Conservation (phyloP, 2,329 filamentous ascomycete species). For the Fulvia fulva region DNA sequence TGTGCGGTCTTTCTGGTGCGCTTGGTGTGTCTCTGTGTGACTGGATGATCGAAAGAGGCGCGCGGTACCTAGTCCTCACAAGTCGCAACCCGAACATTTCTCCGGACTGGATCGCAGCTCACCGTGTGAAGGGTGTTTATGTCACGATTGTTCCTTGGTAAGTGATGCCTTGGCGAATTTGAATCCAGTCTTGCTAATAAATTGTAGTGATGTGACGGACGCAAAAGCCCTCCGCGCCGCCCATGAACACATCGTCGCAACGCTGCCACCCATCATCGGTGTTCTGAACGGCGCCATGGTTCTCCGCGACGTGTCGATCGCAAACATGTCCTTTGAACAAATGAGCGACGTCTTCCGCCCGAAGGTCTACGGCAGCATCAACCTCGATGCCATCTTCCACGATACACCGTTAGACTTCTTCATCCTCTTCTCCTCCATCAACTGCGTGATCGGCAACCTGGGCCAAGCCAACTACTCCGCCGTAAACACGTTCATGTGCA, state of each 20-base stretch:
- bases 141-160: neutral
- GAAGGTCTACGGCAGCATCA: constrained; percentile 50
- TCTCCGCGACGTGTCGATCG: constrained; percentile 45
- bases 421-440: constrained; percentile 51
- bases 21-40: constrained; percentile 30
- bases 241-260: constrained; percentile 7
- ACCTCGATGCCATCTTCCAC: constrained; percentile 42
- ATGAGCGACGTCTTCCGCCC: constrained; percentile 45
- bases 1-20: constrained; percentile 32
- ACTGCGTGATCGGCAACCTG: constrained; percentile 53
- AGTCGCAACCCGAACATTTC: constrained; percentile 31
- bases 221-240: constrained; percentile 16
- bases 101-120: neutral
- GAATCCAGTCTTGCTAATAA: no score
- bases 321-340: constrained; percentile 46
- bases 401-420: constrained; percentile 39
- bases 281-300: constrained; percentile 47
- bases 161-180: no score
- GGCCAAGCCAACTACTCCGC: constrained; percentile 59
- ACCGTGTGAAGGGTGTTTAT: neutral
- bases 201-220: constrained; percentile 18
- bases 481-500: constrained; percentile 35
- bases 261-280: constrained; percentile 38
- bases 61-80: constrained; percentile 29
- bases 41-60: constrained; percentile 33